These are phyloP conservation scores for Helminthosporium solani DNA, from an alignment of 2,329 filamentous ascomycete genomes.

Conservation along the genomic window DNA sequence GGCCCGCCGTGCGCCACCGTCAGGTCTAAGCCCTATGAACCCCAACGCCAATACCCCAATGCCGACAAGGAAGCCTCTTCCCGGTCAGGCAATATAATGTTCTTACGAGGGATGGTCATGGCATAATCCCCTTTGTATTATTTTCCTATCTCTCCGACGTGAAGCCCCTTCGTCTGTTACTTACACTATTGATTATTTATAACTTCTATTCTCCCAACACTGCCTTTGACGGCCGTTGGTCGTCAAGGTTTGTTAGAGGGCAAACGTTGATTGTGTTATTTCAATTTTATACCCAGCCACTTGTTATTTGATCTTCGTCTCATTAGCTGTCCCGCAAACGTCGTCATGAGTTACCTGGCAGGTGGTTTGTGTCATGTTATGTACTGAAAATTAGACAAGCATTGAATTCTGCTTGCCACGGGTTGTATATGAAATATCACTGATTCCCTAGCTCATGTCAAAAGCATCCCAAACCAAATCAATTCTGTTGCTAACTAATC, in stretches of 20 bases:
- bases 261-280: neutral
- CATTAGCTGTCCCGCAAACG: neutral
- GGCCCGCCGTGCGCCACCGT: slow-evolving; percentile 31
- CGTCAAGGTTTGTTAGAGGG: neutral
- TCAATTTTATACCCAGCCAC: neutral
- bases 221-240: neutral
- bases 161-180: neutral
- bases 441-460: no score
- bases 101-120: slow-evolving; percentile 23
- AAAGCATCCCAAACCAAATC: no score
- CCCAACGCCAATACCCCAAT: slow-evolving; percentile 27
- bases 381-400: no score
- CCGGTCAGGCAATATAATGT: slow-evolving; percentile 47
- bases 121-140: slow-evolving; percentile 12
- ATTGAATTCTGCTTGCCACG: no score
- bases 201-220: neutral
- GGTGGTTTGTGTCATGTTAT: no score
- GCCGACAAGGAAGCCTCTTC: slow-evolving; percentile 50
- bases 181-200: neutral
- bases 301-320: neutral
- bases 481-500: no score
- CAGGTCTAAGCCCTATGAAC: slow-evolving; percentile 43
- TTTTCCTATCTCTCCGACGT: neutral
- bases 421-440: no score
- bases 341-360: neutral